Evolutionary conservation across 2,329 filamentous ascomycete genomes (phyloP).

Genomic region (Fusarium sambucinum): DNA sequence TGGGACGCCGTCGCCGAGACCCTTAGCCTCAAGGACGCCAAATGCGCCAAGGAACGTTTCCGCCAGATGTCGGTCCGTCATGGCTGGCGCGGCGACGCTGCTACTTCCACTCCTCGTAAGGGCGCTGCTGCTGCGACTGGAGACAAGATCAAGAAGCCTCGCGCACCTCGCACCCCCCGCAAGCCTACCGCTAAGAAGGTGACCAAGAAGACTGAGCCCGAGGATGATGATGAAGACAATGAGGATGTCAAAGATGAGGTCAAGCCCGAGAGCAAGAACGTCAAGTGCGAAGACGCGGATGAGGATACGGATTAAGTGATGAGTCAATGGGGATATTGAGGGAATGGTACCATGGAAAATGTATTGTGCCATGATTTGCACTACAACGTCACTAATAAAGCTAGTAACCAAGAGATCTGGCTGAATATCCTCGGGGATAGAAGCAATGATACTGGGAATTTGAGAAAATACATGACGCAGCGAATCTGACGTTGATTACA

Average conservation of each 20-base stretch:
- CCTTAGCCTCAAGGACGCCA: slow-evolving; percentile 56
- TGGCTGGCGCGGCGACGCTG: slow-evolving; percentile 52
- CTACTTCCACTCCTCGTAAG: slow-evolving; percentile 49
- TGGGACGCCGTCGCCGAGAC: slow-evolving; percentile 55
- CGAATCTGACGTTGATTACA: neutral
- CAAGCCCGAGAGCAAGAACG: slow-evolving; percentile 3
- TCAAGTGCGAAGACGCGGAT: slow-evolving; percentile 16
- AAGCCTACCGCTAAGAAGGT: slow-evolving; percentile 49
- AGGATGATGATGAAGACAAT: slow-evolving; percentile 42
- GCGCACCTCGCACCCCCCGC: slow-evolving; percentile 45
- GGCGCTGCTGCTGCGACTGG: slow-evolving; percentile 33
- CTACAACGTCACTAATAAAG: neutral
- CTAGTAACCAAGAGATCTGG: slow-evolving; percentile 12
- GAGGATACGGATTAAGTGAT: slow-evolving; percentile 10
- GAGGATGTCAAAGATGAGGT: slow-evolving; percentile 20
- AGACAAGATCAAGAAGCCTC: slow-evolving; percentile 52
- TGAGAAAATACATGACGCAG: neutral
- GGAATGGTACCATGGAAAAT: neutral
- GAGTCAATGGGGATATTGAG: neutral
- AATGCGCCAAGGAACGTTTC: slow-evolving; percentile 58
- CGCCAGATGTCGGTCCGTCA: slow-evolving; percentile 57
- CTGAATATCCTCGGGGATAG: neutral
- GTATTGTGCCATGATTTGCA: slow-evolving; percentile 6
- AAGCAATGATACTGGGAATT: neutral
- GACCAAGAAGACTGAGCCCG: slow-evolving; percentile 48